phyloP scores from a whole-genome alignment of 129 eudicot genomes.

The Ambrosia artemisiifolia region DNA sequence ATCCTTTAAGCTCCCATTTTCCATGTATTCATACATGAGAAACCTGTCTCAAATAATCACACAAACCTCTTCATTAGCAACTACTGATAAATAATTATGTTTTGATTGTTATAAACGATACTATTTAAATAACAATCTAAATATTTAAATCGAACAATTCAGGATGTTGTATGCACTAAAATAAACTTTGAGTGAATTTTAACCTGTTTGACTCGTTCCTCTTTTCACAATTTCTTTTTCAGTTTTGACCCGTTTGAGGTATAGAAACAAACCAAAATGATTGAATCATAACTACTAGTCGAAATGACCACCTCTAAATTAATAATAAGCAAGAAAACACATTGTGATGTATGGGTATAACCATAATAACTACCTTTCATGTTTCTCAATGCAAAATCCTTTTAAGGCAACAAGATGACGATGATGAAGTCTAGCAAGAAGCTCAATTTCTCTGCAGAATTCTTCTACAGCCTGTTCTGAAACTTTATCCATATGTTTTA shows the following conservation, averaged over 20 bases:
- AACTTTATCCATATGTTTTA: slow-evolving; percentile 77
- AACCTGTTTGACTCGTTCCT: neutral
- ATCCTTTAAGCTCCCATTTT: slow-evolving; percentile 93
- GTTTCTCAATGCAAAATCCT: slow-evolving; percentile 85
- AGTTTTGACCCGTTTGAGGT: neutral
- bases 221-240: neutral
- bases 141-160: neutral
- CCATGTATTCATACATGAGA: slow-evolving; percentile 88
- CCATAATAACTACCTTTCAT: slow-evolving; percentile 54
- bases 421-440: slow-evolving; percentile 96
- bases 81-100: neutral
- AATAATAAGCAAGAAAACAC: slow-evolving; percentile 10
- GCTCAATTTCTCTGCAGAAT: slow-evolving; percentile 88
- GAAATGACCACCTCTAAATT: neutral
- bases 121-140: neutral
- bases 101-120: neutral
- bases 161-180: neutral
- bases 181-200: neutral
- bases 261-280: neutral
- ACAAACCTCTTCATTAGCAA: slow-evolving; percentile 10
- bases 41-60: slow-evolving; percentile 52
- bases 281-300: neutral
- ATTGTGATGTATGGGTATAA: neutral
- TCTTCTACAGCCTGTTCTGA: slow-evolving; percentile 95
- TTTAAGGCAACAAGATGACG: slow-evolving; percentile 94